Evolutionary conservation across 345 rosid genomes (phyloP), one percentile per base, ranked within the genome.

Genomic region (Noccaea bulbosa): DNA sequence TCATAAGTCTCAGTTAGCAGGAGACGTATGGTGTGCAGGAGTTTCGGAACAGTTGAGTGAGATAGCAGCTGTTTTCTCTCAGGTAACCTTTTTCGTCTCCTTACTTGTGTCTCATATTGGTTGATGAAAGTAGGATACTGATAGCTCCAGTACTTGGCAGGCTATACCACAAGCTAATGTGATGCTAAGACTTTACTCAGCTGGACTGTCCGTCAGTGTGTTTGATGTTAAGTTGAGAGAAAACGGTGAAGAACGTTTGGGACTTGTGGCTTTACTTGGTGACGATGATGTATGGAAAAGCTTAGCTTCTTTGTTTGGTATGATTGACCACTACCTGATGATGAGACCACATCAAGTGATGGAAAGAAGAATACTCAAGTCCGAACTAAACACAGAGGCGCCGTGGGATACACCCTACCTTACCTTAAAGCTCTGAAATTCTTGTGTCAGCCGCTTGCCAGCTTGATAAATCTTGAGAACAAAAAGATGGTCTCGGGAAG

Each of bases 381-480:
- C 2, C 22, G 22, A 1, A 1, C 2, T 20, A 20, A 2, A 20
- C 22, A 20, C 22, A 7, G 11, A 11, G 46, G 5, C 46, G 46
- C 14, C 46, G 7, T 35, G 46, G 63, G 11, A 38, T 78, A 73
- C 75, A 58, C 80, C 27, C 48, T 34, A 22, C 75, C 73, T 50
- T 88, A 83, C 76, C 70, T 82, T 7, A 70, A 73, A 67, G 86
- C 81, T 46, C 54, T 88, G 77, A 80, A 72, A 73, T 91, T 86
- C 74, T 75, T 88, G 73, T 87, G 95, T 63, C 81, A 83, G 65
- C 91, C 87, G 5, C 85, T 91, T 46, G 86, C 86, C 59, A 88
- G 83, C 66, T 73, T 77, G 57, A 79, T 91, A 24, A 81, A 82
- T 75, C 67, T 48, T 6, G 79, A 79, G 74, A 81, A 79, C 47